These are phyloP conservation scores for Yamadazyma kanchanaburiensis DNA, from an alignment of 1,139 yeast species.

Conservation along the genomic window DNA sequence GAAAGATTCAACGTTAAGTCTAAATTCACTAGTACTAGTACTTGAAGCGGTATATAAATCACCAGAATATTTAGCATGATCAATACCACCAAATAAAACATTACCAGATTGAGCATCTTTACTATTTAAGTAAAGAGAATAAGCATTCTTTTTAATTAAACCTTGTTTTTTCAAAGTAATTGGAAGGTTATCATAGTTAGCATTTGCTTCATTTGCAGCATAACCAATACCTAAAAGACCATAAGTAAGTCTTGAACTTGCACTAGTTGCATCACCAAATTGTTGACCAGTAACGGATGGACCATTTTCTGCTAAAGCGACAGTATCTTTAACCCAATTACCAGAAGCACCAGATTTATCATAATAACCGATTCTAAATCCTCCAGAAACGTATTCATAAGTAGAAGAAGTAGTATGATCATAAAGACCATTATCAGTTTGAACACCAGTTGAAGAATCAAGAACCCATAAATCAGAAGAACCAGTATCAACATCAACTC, in stretches of 20 bases:
- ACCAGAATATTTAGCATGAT: conserved; percentile 44
- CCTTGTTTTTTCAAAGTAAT: conserved; percentile 23
- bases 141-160: conserved; percentile 23
- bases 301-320: conserved; percentile 15
- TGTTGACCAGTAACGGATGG: conserved; percentile 5
- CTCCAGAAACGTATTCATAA: conserved; percentile 31
- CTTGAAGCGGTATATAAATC: conserved; percentile 18
- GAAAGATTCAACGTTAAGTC: conserved; percentile 18
- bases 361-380: conserved; percentile 49
- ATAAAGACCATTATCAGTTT: conserved; percentile 10
- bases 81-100: conserved; percentile 50
- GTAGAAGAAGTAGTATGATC: conserved; percentile 15
- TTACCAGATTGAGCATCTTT: conserved; percentile 28
- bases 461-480: conserved; percentile 47
- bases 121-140: conserved; percentile 30
- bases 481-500: conserved; percentile 43
- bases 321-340: conserved; percentile 49
- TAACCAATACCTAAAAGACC: conserved; percentile 56
- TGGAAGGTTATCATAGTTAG: conserved; percentile 23
- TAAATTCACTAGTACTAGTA: conserved; percentile 18
- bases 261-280: conserved; percentile 9
- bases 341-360: conserved; percentile 64
- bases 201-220: conserved; percentile 6
- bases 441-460: conserved; percentile 8
- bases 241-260: conserved; percentile 1